phyloP scores from a whole-genome alignment of 305 asterid species.

The Solanum hybrid region DNA sequence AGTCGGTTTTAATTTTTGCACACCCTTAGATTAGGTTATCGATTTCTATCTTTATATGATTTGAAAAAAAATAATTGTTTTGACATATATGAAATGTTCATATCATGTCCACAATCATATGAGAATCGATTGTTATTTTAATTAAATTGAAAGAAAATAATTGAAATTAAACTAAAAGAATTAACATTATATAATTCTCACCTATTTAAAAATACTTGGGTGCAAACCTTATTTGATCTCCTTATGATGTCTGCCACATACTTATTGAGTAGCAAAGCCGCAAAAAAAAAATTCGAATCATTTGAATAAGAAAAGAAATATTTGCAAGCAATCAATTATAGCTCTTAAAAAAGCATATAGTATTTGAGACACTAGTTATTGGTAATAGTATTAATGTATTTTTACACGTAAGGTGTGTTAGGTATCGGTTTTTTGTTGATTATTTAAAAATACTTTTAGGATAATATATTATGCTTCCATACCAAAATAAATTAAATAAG shows the following conservation, averaged over 20 bases:
- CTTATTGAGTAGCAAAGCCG: not conserved
- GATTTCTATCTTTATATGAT: too few relatives aligned
- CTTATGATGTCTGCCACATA: not conserved
- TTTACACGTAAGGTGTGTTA: not conserved
- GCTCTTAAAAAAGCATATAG: not conserved
- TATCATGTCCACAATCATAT: not conserved
- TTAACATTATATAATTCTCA: not conserved
- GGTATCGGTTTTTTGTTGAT: not conserved
- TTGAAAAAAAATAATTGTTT: too few relatives aligned
- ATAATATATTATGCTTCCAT: not conserved
- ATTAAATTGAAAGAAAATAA: not conserved
- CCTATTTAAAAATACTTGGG: not conserved
- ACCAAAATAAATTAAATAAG: not conserved
- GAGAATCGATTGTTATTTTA: not conserved
- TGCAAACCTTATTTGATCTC: not conserved
- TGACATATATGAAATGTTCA: too few relatives aligned
- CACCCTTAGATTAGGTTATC: too few relatives aligned
- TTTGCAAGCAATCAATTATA: not conserved
- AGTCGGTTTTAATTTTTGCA: too few relatives aligned
- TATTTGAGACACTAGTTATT: not conserved
- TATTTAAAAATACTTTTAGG: not conserved
- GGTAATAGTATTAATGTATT: not conserved
- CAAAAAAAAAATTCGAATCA: not conserved
- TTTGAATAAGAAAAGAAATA: not conserved
- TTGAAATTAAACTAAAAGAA: too few relatives aligned